Conservation (phyloP, 177 flowering plant species). For the Vitis hybrid region DNA sequence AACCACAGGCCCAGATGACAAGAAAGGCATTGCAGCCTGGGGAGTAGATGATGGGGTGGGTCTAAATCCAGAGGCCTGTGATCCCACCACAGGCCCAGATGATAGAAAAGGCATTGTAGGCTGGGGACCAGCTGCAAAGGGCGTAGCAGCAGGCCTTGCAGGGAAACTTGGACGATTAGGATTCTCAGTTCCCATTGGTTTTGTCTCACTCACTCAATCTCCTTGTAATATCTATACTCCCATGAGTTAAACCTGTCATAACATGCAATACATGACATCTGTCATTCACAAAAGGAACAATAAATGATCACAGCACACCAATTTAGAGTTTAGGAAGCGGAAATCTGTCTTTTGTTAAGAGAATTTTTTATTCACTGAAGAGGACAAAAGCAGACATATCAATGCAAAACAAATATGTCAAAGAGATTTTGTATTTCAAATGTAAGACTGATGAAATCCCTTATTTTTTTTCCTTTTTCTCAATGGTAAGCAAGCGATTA, state of each 20-base stretch:
- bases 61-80: slow-evolving; percentile 38
- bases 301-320: too few relatives aligned
- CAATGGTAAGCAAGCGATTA: too few relatives aligned
- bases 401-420: too few relatives aligned
- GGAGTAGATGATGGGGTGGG: slow-evolving; percentile 31
- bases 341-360: too few relatives aligned
- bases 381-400: too few relatives aligned
- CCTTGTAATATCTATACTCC: slow-evolving; percentile 13
- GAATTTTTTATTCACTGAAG: too few relatives aligned
- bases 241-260: slow-evolving; percentile 24
- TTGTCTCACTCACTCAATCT: slow-evolving; percentile 19
- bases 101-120: slow-evolving; percentile 48
- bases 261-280: neutral
- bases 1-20: slow-evolving; percentile 23
- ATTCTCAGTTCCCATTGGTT: slow-evolving; percentile 72
- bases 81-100: slow-evolving; percentile 46
- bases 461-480: too few relatives aligned
- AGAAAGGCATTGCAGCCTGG: slow-evolving; percentile 26
- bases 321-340: too few relatives aligned
- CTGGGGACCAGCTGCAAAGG: slow-evolving; percentile 57
- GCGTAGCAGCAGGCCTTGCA: slow-evolving; percentile 52
- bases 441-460: too few relatives aligned
- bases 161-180: slow-evolving; percentile 54
- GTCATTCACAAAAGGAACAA: too few relatives aligned
- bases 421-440: too few relatives aligned